Percentiles rank a stretch among this genome's conserved stretches.
Conservation (phyloP, 352 stramenopile genomes). For the Globisporangium emineosum region DNA sequence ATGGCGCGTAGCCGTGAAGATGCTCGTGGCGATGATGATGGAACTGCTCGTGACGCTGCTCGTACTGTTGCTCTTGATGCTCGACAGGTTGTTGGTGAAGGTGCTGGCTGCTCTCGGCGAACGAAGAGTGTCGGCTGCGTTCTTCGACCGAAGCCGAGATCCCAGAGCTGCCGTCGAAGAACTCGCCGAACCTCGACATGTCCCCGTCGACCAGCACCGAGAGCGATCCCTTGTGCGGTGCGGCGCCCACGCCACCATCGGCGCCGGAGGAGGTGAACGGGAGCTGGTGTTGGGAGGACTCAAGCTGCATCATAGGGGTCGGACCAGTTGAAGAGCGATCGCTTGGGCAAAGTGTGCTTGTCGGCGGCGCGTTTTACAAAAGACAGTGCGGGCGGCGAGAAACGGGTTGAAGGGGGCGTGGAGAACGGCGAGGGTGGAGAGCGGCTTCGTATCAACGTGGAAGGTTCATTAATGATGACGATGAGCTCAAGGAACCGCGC, state of each 20-base stretch:
- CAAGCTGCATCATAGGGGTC: constrained; percentile 5
- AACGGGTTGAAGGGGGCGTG: not conserved
- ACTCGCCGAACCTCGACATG: constrained; percentile 12
- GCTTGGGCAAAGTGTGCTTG: not conserved
- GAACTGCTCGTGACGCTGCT: not conserved
- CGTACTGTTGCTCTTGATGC: not conserved
- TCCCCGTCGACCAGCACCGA: constrained; percentile 12
- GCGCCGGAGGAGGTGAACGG: not conserved
- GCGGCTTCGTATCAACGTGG: not conserved
- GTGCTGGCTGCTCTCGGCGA: not conserved
- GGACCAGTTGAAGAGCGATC: not conserved
- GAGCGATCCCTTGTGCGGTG: constrained; percentile 2
- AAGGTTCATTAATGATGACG: constrained; percentile 2
- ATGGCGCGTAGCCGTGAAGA: constrained; percentile 1
- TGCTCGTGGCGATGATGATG: not conserved
- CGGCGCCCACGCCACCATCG: not conserved
- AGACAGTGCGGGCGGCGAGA: not conserved
- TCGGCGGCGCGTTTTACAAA: not conserved
- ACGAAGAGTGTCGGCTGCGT: not conserved
- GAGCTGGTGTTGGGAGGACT: not conserved
- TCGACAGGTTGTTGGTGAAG: not conserved
- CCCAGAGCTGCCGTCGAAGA: constrained; percentile 6
- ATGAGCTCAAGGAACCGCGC: not conserved
- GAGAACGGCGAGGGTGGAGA: not conserved
- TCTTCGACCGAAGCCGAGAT: constrained; percentile 2